Percentiles rank a stretch among this genome's conserved stretches.
phyloP scores from a whole-genome alignment of 176 grass and related monocot genomes.

The Tillandsia fasciculata region DNA sequence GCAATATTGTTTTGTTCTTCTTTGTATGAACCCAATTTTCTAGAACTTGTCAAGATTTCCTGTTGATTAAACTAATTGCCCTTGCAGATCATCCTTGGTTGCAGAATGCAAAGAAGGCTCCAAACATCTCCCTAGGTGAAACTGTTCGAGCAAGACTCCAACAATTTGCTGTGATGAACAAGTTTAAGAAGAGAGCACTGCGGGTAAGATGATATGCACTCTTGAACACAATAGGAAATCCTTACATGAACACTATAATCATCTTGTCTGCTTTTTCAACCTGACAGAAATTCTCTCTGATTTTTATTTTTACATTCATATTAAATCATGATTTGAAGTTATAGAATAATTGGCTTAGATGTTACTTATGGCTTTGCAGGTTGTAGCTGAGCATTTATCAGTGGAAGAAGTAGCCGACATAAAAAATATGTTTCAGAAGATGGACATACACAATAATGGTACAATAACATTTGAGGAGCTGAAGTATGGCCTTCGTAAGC shows the following conservation, averaged over 20 bases:
- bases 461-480: conserved; percentile 73
- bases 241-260: not conserved
- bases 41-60: conserved; percentile 7
- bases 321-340: too few relatives aligned
- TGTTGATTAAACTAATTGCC: conserved; percentile 13
- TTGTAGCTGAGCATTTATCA: conserved; percentile 82
- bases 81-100: conserved; percentile 87
- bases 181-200: conserved; percentile 95
- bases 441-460: conserved; percentile 61
- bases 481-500: conserved; percentile 54
- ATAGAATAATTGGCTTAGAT: too few relatives aligned
- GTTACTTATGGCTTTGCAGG: conserved; percentile 34
- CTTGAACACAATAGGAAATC: not conserved
- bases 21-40: not conserved
- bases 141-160: conserved; percentile 69
- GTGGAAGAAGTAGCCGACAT: conserved; percentile 78
- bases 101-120: conserved; percentile 68
- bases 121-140: conserved; percentile 80
- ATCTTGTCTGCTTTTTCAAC: too few relatives aligned
- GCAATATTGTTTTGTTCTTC: not conserved
- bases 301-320: too few relatives aligned
- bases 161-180: conserved; percentile 98
- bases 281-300: too few relatives aligned
- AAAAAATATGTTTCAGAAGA: conserved; percentile 65
- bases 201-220: conserved; percentile 38